Conservation (phyloP, 2,329 filamentous ascomycete species). For the Neurospora sp. region DNA sequence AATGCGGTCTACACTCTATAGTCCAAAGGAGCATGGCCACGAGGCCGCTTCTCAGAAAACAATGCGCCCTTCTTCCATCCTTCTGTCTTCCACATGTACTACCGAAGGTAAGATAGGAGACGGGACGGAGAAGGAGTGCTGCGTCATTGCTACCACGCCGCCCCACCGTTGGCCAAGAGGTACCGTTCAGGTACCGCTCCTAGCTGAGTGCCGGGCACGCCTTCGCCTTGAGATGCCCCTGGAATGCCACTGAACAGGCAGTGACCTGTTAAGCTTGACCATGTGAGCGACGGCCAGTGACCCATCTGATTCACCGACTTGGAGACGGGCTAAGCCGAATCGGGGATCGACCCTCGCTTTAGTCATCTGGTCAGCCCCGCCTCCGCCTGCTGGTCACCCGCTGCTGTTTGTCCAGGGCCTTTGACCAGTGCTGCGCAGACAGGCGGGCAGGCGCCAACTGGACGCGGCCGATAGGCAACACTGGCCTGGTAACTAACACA, state of each 20-base stretch:
- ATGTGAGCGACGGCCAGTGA: constrained; percentile 12
- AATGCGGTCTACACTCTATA: background rate
- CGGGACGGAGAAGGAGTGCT: background rate
- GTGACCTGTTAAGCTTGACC: constrained; percentile 2
- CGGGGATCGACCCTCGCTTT: constrained; percentile 6
- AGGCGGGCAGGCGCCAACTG: constrained; percentile 13
- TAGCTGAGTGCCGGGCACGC: constrained; percentile 4
- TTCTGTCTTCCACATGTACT: background rate
- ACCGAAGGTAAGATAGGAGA: background rate
- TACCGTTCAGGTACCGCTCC: constrained; percentile 1
- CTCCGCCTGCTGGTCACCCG: constrained; percentile 3
- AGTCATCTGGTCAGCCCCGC: constrained; percentile 20
- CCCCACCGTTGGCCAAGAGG: background rate
- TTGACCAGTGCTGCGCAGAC: constrained; percentile 5
- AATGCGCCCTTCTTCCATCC: background rate
- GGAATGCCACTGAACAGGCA: background rate
- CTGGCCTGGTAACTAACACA: constrained; percentile 4
- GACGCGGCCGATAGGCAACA: constrained; percentile 4
- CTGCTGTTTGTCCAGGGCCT: constrained; percentile 2
- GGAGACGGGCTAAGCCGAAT: constrained; percentile 8
- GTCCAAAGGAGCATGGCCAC: background rate
- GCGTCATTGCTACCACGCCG: background rate
- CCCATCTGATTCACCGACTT: constrained; percentile 15
- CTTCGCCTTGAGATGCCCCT: background rate
- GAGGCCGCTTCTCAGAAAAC: background rate